These are phyloP conservation scores for Wickerhamiella cacticola DNA, from an alignment of 805 yeast genomes.

Conservation along the genomic window DNA sequence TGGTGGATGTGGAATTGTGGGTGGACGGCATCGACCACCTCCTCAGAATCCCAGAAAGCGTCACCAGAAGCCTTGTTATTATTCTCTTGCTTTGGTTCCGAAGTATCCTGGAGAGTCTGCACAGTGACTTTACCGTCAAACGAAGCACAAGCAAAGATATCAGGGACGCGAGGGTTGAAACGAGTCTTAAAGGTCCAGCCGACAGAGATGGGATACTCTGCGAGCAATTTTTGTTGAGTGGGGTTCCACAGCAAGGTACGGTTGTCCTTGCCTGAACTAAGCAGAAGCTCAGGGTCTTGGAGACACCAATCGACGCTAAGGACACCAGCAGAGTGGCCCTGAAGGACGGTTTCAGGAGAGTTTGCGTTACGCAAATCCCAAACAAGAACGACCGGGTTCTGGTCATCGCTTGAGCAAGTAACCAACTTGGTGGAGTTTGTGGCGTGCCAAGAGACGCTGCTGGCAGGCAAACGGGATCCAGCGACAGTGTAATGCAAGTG, in stretches of 20 bases:
- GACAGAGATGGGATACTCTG: constrained; percentile 81
- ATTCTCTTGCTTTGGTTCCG: constrained; percentile 29
- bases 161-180: constrained; percentile 84
- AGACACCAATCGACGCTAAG: constrained; percentile 88
- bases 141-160: constrained; percentile 51
- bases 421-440: constrained; percentile 69
- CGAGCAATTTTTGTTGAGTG: constrained; percentile 51
- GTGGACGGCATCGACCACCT: constrained; percentile 31
- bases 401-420: constrained; percentile 76
- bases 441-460: constrained; percentile 94
- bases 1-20: constrained; percentile 61
- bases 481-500: constrained; percentile 55
- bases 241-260: constrained; percentile 88
- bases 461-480: constrained; percentile 48
- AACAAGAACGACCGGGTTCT: constrained; percentile 56
- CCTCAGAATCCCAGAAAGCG: constrained; percentile 67
- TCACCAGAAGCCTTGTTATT: constrained; percentile 39
- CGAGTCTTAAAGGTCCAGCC: constrained; percentile 87
- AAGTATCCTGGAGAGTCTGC: constrained; percentile 80
- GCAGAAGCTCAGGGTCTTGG: constrained; percentile 61
- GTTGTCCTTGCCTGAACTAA: constrained; percentile 91
- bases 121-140: constrained; percentile 72
- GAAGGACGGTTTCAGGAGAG: constrained; percentile 67
- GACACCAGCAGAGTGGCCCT: constrained; percentile 80
- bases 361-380: constrained; percentile 94